These are phyloP conservation scores for Tubosaeta sp. DNA, from an alignment of 768 basidiomycete genomes.

Conservation along the genomic window DNA sequence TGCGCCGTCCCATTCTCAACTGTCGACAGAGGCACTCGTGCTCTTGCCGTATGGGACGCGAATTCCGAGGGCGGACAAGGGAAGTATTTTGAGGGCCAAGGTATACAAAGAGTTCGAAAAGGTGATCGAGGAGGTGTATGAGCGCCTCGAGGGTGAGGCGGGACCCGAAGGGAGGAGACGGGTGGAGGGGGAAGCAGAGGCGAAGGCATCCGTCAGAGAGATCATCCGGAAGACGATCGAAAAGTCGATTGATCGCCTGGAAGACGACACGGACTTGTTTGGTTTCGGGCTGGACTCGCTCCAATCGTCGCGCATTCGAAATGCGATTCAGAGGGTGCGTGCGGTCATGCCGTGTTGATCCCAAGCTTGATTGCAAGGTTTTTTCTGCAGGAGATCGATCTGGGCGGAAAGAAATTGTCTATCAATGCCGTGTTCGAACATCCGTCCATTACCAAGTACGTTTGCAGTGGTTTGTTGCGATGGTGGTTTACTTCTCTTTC, in stretches of 20 bases:
- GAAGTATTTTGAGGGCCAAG: constrained; percentile 44
- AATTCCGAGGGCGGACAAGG: constrained; percentile 50
- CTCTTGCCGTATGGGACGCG: constrained; percentile 44
- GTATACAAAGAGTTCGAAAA: constrained; percentile 49
- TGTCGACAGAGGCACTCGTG: constrained; percentile 47
- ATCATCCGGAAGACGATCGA: constrained; percentile 22
- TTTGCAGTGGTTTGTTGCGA: background rate
- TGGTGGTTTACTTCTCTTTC: background rate
- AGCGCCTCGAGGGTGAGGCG: constrained; percentile 39
- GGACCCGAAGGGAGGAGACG: constrained; percentile 19
- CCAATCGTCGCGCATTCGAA: constrained; percentile 47
- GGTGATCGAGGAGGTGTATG: constrained; percentile 39
- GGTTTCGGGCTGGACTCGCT: constrained; percentile 52
- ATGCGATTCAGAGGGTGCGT: constrained; percentile 39
- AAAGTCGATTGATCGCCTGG: constrained; percentile 10
- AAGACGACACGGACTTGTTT: constrained; percentile 38
- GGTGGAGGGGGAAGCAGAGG: constrained; percentile 9
- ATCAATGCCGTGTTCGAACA: constrained; percentile 46
- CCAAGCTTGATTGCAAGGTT: constrained; percentile 9
- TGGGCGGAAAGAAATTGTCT: constrained; percentile 19
- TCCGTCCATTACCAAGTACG: constrained; percentile 39
- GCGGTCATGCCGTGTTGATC: constrained; percentile 28
- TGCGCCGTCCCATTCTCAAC: constrained; percentile 50
- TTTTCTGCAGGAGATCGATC: constrained; percentile 12
- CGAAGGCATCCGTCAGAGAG: constrained; percentile 8